Base-by-base conservation (phyloP, 2,329 filamentous ascomycete genomes). In the Cryphonectria naterciae region DNA sequence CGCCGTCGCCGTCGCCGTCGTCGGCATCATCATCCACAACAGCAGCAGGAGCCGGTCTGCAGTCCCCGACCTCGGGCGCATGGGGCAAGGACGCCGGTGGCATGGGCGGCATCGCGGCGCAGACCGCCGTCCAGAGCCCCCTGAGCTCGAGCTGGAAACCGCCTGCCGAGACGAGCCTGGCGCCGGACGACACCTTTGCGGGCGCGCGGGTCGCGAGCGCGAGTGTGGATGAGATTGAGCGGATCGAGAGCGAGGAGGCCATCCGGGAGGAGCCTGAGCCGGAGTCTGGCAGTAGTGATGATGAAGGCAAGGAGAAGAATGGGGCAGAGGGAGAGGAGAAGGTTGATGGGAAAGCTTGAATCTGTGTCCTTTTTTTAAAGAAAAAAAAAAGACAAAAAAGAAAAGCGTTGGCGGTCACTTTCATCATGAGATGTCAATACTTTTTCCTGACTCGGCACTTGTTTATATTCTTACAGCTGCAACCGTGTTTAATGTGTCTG, bases 11-110 rank as follows among this genome's bases (percentile, higher is more conserved):
- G 28, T 32, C 28, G 32, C 32, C 32, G 32, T 32, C 32, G 32
- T 3, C 32, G 32, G 2, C 32, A 32, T 32, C 32, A 13, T 43
- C 10, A 46, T 32, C 28, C 28, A 32, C n/a, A 10, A 6, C 58
- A 71, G 65, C 64, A 70, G 32, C 68, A 46, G 73, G 74, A 13
- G 75, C 77, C 2, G 81, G 80, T 5, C 79, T 86, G 32, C 84
- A 85, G 72, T 85, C 83, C 1, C 83, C 85, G 1, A 85, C 81
- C 10, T 80, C 81, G 13, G 79, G 81, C 10, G 80, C 82, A n/a
- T 85, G 83, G 84, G 54, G 54, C 28, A 80, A 78, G 68, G 75
- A 75, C 17, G 74, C 75, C 13, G 67, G 74, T 7, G 76, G 56
- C 19, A 69, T 54, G 49, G 39, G 41, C 63, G 46, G 78, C 62